Conservation (phyloP, 2,329 filamentous ascomycete genomes). For the Aphanoascus verrucosus region DNA sequence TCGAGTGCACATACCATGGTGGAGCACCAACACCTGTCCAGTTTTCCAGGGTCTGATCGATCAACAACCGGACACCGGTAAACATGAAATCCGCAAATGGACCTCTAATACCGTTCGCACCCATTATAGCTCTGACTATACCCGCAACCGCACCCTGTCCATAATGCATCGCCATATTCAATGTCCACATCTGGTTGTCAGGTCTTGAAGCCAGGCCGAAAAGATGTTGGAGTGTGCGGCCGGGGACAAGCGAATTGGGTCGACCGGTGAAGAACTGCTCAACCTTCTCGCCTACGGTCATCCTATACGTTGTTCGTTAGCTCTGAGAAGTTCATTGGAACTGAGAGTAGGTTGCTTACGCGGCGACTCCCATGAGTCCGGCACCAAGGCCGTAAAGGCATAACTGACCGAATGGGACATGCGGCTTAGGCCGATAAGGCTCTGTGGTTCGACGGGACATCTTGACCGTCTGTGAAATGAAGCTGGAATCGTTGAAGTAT, state of each 20-base stretch:
- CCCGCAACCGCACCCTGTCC: slow-evolving; percentile 24
- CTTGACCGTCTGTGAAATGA: not conserved
- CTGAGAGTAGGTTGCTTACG: slow-evolving; percentile 11
- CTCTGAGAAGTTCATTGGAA: too few relatives aligned
- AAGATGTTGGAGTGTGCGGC: slow-evolving; percentile 20
- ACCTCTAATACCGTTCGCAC: slow-evolving; percentile 25
- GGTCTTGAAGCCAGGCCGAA: slow-evolving; percentile 19
- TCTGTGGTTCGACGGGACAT: not conserved
- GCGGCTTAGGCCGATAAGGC: not conserved
- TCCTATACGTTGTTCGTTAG: slow-evolving; percentile 15
- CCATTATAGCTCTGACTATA: slow-evolving; percentile 22
- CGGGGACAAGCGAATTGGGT: slow-evolving; percentile 25
- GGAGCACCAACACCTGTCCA: slow-evolving; percentile 21
- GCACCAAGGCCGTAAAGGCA: slow-evolving; percentile 6
- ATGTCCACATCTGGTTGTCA: slow-evolving; percentile 16
- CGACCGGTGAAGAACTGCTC: slow-evolving; percentile 24
- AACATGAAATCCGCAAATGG: slow-evolving; percentile 24
- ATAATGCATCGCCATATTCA: slow-evolving; percentile 24
- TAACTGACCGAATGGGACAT: not conserved
- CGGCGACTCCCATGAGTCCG: slow-evolving; percentile 17
- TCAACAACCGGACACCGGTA: slow-evolving; percentile 21
- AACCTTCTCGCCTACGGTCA: slow-evolving; percentile 22
- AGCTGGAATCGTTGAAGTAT: too few relatives aligned
- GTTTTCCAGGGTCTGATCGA: slow-evolving; percentile 26
- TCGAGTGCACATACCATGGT: slow-evolving; percentile 20